These are phyloP conservation scores for Galerina sulciceps DNA, from an alignment of 768 basidiomycete species.

Conservation along the genomic window DNA sequence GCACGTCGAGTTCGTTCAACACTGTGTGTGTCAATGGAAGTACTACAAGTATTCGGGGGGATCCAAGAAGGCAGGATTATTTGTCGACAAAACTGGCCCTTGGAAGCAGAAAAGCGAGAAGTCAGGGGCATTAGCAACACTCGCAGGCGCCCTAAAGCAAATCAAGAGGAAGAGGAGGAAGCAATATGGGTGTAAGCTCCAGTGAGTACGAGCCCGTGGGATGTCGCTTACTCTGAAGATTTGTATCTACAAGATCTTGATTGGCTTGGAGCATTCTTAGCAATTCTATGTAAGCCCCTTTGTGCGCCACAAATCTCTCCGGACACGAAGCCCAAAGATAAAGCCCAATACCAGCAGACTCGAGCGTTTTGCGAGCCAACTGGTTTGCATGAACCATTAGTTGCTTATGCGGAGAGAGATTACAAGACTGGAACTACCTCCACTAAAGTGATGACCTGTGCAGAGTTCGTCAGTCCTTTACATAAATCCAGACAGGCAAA, in stretches of 20 bases:
- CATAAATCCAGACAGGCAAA: background rate
- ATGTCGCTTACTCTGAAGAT: conserved; percentile 36
- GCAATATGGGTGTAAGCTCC: conserved; percentile 4
- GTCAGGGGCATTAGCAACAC: conserved; percentile 40
- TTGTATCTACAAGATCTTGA: conserved; percentile 31
- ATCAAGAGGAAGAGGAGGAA: background rate
- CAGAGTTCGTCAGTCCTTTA: conserved; percentile 3
- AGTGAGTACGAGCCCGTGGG: background rate
- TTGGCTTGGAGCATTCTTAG: conserved; percentile 45
- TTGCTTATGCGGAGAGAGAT: conserved; percentile 2
- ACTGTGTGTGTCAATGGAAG: background rate
- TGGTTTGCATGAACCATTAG: conserved; percentile 26
- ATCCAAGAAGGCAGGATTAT: background rate
- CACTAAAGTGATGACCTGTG: conserved; percentile 50
- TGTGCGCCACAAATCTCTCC: conserved; percentile 40
- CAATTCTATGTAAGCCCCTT: conserved; percentile 53
- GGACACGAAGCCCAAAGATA: conserved; percentile 53
- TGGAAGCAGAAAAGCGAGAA: conserved; percentile 28
- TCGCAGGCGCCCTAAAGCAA: conserved; percentile 31
- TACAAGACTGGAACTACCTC: conserved; percentile 43
- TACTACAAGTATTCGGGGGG: background rate
- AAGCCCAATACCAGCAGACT: conserved; percentile 41
- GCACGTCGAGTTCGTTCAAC: background rate
- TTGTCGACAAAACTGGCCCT: background rate
- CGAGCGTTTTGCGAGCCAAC: conserved; percentile 53